These are phyloP conservation scores for Yarrowia sp. DNA, from an alignment of 805 yeast genomes.

Conservation along the genomic window DNA sequence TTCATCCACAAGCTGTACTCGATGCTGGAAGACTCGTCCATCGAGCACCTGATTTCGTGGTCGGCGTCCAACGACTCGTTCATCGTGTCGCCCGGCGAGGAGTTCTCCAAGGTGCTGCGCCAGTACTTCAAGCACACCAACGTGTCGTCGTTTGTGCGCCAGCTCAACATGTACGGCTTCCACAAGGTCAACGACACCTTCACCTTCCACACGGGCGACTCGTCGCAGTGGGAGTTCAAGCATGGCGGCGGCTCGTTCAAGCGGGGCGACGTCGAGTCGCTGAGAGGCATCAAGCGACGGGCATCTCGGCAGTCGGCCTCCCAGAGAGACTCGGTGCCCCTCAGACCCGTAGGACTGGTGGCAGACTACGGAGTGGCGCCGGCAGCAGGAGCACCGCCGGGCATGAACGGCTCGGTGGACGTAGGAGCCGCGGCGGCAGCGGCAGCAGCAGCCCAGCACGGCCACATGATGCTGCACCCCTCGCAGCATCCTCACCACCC, in stretches of 20 bases:
- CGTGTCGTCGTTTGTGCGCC: conserved; percentile 91
- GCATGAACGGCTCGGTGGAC: conserved; percentile 33
- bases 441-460: conserved; percentile 11
- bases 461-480: conserved; percentile 36
- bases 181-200: conserved; percentile 64
- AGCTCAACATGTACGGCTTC: conserved; percentile 95
- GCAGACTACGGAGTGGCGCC: conserved; percentile 30
- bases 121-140: conserved; percentile 91
- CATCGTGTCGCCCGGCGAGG: conserved; percentile 82
- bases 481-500: conserved; percentile 36
- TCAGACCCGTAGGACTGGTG: conserved; percentile 44
- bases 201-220: conserved; percentile 37
- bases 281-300: conserved; percentile 80
- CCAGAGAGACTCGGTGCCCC: conserved; percentile 44
- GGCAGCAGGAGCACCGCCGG: conserved; percentile 17
- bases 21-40: conserved; percentile 80
- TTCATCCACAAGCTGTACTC: conserved; percentile 88
- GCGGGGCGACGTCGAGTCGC: conserved; percentile 78
- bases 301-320: conserved; percentile 56
- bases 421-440: conserved; percentile 13
- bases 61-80: conserved; percentile 72
- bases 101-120: conserved; percentile 76
- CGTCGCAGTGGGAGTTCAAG: conserved; percentile 79
- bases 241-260: conserved; percentile 81
- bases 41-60: conserved; percentile 89